Percentiles rank a stretch among this genome's conserved stretches.
Conservation (phyloP, 2,329 filamentous ascomycete species). For the Teratosphaeriaceae sp. region DNA sequence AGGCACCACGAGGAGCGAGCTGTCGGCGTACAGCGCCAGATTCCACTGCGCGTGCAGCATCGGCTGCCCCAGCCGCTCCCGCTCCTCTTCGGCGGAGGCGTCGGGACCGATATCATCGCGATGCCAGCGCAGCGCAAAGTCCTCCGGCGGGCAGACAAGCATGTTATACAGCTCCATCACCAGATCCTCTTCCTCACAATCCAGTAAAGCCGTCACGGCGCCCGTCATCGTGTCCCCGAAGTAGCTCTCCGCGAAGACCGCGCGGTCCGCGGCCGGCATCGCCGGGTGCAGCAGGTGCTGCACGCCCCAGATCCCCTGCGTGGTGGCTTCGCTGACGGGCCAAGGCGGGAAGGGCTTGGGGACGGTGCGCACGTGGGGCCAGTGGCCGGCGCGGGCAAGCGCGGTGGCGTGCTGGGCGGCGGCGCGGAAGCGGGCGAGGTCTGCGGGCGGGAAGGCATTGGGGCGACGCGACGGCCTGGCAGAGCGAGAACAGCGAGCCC, state of each 20-base stretch:
- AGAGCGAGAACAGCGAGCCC: slow-evolving; percentile 85
- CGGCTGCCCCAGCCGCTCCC: slow-evolving; percentile 50
- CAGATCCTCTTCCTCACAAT: slow-evolving; percentile 49
- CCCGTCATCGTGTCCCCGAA: slow-evolving; percentile 60
- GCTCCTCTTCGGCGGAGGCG: slow-evolving; percentile 61
- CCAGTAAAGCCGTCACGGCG: slow-evolving; percentile 60
- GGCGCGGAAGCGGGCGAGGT: slow-evolving; percentile 53
- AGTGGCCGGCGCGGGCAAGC: slow-evolving; percentile 61
- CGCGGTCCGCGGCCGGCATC: slow-evolving; percentile 49
- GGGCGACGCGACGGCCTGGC: slow-evolving; percentile 90
- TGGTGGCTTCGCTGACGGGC: slow-evolving; percentile 43
- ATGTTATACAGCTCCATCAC: slow-evolving; percentile 88
- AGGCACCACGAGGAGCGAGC: slow-evolving; percentile 67
- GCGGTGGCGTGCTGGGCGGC: slow-evolving; percentile 53
- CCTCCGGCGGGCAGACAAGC: slow-evolving; percentile 63
- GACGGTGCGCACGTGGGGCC: slow-evolving; percentile 76
- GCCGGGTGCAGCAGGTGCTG: slow-evolving; percentile 76
- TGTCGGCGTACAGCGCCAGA: slow-evolving; percentile 69
- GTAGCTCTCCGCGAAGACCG: slow-evolving; percentile 61
- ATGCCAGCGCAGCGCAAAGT: slow-evolving; percentile 78
- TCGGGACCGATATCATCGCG: slow-evolving; percentile 71
- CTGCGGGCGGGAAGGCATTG: slow-evolving; percentile 50
- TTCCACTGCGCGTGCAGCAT: slow-evolving; percentile 84
- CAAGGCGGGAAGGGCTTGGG: slow-evolving; percentile 91
- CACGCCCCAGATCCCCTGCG: slow-evolving; percentile 76